These are phyloP conservation scores for Avena insularis DNA, from an alignment of 176 grass and related monocot genomes.

Conservation along the genomic window DNA sequence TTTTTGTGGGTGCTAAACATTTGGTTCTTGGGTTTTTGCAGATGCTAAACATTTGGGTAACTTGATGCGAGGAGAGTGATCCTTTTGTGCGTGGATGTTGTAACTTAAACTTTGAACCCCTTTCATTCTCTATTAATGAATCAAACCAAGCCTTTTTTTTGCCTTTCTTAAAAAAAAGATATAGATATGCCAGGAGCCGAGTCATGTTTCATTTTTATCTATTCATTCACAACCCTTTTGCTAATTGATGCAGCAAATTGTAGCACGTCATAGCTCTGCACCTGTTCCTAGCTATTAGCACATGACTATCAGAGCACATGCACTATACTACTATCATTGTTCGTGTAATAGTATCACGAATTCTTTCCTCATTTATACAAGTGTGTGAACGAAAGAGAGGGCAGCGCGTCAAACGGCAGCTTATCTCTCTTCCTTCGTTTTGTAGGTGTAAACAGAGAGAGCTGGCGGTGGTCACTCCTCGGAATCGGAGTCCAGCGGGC, in stretches of 20 bases:
- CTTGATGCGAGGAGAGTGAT: too few species aligned
- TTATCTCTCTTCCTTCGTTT: not conserved
- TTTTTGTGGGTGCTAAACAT: too few species aligned
- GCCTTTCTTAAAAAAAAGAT: too few species aligned
- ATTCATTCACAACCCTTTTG: not conserved
- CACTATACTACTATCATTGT: constrained; percentile 1
- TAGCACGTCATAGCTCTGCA: not conserved
- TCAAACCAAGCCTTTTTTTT: too few species aligned
- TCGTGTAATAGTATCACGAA: not conserved
- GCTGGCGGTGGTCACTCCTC: constrained; percentile 45
- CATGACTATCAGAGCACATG: not conserved
- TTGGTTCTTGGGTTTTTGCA: too few species aligned
- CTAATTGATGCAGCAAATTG: not conserved
- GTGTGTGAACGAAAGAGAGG: not conserved
- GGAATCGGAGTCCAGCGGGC: constrained; percentile 55
- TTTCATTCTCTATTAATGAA: too few species aligned
- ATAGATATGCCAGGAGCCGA: not conserved
- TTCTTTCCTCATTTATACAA: not conserved
- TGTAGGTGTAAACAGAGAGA: not conserved
- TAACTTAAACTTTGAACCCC: too few species aligned
- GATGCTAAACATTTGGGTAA: too few species aligned
- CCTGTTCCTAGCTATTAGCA: not conserved
- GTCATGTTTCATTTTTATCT: not conserved
- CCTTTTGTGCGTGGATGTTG: too few species aligned
- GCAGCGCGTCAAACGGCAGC: not conserved